Evolutionary conservation across 176 grass and related monocot genomes (phyloP).

Genomic region (Musa schizocarpa): DNA sequence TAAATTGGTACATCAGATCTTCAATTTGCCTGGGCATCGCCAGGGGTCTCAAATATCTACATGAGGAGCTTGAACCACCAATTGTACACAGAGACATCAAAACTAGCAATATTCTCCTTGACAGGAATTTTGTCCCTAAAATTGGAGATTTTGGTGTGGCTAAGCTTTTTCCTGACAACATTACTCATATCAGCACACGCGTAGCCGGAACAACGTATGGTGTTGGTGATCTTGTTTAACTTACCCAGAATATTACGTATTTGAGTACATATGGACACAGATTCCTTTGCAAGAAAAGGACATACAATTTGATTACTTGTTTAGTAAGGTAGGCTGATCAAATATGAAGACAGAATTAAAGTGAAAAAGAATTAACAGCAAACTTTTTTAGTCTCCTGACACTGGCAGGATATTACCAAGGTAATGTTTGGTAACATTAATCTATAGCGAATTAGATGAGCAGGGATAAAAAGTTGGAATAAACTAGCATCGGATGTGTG

Average conservation of each 20-base stretch:
- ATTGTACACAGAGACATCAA: slow-evolving; percentile 98
- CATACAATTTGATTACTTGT: too few relatives aligned
- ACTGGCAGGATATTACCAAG: too few relatives aligned
- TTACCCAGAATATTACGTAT: not conserved
- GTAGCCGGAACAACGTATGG: slow-evolving; percentile 96
- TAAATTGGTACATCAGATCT: slow-evolving; percentile 68
- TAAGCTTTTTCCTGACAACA: slow-evolving; percentile 93
- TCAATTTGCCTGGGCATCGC: slow-evolving; percentile 62
- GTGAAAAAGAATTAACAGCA: too few relatives aligned
- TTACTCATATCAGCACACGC: slow-evolving; percentile 89
- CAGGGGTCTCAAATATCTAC: slow-evolving; percentile 61
- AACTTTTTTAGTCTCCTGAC: too few relatives aligned
- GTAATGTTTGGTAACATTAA: too few relatives aligned
- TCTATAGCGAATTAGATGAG: too few relatives aligned
- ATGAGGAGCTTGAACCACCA: slow-evolving; percentile 62
- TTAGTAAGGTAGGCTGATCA: too few relatives aligned
- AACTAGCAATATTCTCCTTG: slow-evolving; percentile 88
- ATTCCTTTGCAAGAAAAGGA: too few relatives aligned
- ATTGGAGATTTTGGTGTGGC: slow-evolving; percentile 94
- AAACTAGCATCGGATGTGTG: too few relatives aligned
- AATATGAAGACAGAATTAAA: too few relatives aligned
- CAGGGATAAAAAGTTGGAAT: too few relatives aligned
- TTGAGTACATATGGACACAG: not conserved
- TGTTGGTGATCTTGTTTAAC: not conserved
- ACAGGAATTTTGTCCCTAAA: slow-evolving; percentile 53